Evolutionary conservation across 2,329 filamentous ascomycete genomes (phyloP), one percentile per base, ranked within the genome.

Genomic region (Pestalotiopsis sp.): DNA sequence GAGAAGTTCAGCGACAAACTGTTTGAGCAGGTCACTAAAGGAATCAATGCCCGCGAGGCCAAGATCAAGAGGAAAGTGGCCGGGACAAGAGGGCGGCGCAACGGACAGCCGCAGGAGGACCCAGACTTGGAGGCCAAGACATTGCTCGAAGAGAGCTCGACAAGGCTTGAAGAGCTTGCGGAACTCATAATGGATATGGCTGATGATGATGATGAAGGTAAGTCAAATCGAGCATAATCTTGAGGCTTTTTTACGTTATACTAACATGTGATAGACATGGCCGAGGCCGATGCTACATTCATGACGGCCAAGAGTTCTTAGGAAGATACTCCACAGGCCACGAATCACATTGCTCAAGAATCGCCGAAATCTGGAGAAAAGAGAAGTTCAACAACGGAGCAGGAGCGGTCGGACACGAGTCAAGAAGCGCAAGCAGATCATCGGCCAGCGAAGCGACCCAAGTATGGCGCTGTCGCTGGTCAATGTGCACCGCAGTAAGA

Each of bases 31-130:
- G 82, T 84, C 13, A 79, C 80, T 68, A 80, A 74, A 66, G 87
- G 87, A 2, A 82, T 89, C 27, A 75, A 75, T 60, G 85, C 85
- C n/a, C 79, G 87, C 20, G 79, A 83, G 69, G 77, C 79, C 11
- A 88, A 87, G 75, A 78, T 81, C 2, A 83, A 80, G 73, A 80
- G 79, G 67, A 83, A 80, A 73, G 81, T 79, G 64, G 77, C 72
- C 66, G 71, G 67, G 27, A 77, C n/a, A 78, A 75, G 68, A 67
- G 74, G 36, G 79, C 76, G 69, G 3, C 74, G 75, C 2, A 67
- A 72, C 14, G 66, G 63, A 0, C 72, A 63, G 23, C 39, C 45
- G 25, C 39, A 12, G 13, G 78, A 82, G 17, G 74, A 77, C 25
- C 70, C 73, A 11, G 86, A 88, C 57, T 75, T 73, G 3, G 73